Percentiles rank a stretch among this genome's conserved stretches.
Evolutionary conservation across 371 early-diverging fungal genomes (phyloP).

Genomic region (Mucor piriformis): DNA sequence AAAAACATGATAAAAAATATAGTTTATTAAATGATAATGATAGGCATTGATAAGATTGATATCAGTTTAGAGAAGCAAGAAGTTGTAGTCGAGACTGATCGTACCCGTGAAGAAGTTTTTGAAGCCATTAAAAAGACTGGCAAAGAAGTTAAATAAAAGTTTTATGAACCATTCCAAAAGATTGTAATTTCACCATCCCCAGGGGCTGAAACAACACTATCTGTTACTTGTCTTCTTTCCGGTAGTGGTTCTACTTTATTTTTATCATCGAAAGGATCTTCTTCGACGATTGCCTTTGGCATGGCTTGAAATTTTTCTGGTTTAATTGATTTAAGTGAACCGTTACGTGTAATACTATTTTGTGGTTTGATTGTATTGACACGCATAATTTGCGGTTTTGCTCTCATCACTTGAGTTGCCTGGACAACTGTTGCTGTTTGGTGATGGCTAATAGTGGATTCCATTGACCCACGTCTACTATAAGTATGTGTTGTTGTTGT

Average conservation of each 20-base stretch:
- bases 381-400: constrained; percentile 50
- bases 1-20: background rate
- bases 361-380: constrained; percentile 43
- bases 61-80: constrained; percentile 73
- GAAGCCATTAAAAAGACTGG: constrained; percentile 79
- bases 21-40: background rate
- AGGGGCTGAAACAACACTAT: constrained; percentile 41
- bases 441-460: constrained; percentile 26
- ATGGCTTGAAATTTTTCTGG: constrained; percentile 3
- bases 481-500: constrained; percentile 6
- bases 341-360: constrained; percentile 31
- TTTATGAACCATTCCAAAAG: constrained; percentile 44
- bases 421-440: constrained; percentile 28
- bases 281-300: background rate
- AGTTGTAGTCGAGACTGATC: constrained; percentile 56
- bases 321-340: constrained; percentile 28
- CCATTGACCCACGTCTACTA: constrained; percentile 28
- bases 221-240: constrained; percentile 18
- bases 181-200: constrained; percentile 58
- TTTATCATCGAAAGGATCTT: constrained; percentile 34
- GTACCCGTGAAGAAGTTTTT: constrained; percentile 63
- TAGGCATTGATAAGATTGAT: constrained; percentile 63
- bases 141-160: constrained; percentile 46
- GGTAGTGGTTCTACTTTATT: constrained; percentile 18
- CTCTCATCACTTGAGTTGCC: constrained; percentile 46